A percentile compares a stretch with the other conserved stretches of the same genome.
Conservation (phyloP, 2,329 filamentous ascomycete genomes). For the Aspergillus piperis region DNA sequence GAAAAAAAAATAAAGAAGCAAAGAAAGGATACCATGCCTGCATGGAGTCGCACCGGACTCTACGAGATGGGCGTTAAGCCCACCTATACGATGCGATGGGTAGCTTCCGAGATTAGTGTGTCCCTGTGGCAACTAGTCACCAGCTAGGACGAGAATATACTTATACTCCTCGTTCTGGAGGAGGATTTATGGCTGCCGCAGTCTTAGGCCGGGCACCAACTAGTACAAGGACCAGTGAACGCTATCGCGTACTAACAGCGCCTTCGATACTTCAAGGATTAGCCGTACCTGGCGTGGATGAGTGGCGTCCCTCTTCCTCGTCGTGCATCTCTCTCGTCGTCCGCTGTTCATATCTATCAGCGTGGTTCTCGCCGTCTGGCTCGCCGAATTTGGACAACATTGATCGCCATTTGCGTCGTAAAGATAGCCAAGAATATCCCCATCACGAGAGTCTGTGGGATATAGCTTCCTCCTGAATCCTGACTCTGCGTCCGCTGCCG, state of each 20-base stretch:
- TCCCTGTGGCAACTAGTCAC: not conserved
- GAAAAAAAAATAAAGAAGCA: no score
- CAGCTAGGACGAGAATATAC: not conserved
- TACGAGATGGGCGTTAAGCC: not conserved
- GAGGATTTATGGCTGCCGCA: no score
- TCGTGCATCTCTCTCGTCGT: constrained; percentile 10
- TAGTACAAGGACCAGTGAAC: not conserved
- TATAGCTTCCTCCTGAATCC: constrained; percentile 23
- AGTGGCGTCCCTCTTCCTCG: constrained; percentile 16
- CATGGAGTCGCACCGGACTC: not conserved
- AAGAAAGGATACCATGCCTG: no score
- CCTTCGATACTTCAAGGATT: not conserved
- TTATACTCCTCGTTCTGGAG: no score
- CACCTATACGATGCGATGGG: not conserved
- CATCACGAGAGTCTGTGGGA: constrained; percentile 37
- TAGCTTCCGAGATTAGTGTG: not conserved
- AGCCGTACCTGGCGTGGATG: constrained; percentile 1
- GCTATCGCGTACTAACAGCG: not conserved
- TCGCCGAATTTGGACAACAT: constrained; percentile 31
- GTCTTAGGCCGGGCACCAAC: no score
- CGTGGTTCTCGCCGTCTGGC: constrained; percentile 21
- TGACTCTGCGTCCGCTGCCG: constrained; percentile 6
- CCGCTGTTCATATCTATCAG: not conserved
- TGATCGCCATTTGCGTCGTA: constrained; percentile 31
- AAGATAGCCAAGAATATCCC: constrained; percentile 36